These are phyloP conservation scores for Lithospermum erythrorhizon DNA, from an alignment of 257 asterid genomes.

Conservation along the genomic window DNA sequence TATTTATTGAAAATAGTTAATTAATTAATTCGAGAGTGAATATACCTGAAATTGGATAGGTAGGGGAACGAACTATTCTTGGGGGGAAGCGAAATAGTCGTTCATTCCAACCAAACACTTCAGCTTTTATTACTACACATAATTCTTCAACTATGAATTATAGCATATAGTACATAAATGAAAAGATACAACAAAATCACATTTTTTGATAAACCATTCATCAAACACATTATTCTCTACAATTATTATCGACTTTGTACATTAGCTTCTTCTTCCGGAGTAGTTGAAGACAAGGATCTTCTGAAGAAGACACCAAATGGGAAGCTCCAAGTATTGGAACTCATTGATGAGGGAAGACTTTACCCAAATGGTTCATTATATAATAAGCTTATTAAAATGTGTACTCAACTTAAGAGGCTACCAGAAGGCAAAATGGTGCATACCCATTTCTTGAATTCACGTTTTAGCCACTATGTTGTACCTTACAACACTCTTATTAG, in stretches of 20 bases:
- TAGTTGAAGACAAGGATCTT: conserved; percentile 28
- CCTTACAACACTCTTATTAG: conserved; percentile 36
- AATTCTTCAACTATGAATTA: too few species aligned
- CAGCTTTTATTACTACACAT: too few species aligned
- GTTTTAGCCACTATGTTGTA: conserved; percentile 25
- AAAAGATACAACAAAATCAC: neutral
- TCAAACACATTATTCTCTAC: neutral
- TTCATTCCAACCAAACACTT: too few species aligned
- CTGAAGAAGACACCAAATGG: conserved; percentile 35
- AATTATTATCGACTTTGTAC: conserved; percentile 1
- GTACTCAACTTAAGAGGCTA: conserved; percentile 37
- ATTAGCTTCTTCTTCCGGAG: neutral
- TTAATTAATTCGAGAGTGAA: too few species aligned
- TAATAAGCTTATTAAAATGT: conserved; percentile 37
- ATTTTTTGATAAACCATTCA: neutral
- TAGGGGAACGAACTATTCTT: too few species aligned
- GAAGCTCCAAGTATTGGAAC: conserved; percentile 44
- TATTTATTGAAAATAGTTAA: too few species aligned
- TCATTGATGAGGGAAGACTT: conserved; percentile 41
- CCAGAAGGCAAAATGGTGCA: conserved; percentile 50
- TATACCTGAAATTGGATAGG: too few species aligned
- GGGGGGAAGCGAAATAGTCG: too few species aligned
- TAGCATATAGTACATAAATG: too few species aligned
- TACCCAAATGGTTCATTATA: conserved; percentile 40
- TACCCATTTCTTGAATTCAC: conserved; percentile 38